Conservation (phyloP, 2,329 filamentous ascomycete species). For the Cercospora zeina region DNA sequence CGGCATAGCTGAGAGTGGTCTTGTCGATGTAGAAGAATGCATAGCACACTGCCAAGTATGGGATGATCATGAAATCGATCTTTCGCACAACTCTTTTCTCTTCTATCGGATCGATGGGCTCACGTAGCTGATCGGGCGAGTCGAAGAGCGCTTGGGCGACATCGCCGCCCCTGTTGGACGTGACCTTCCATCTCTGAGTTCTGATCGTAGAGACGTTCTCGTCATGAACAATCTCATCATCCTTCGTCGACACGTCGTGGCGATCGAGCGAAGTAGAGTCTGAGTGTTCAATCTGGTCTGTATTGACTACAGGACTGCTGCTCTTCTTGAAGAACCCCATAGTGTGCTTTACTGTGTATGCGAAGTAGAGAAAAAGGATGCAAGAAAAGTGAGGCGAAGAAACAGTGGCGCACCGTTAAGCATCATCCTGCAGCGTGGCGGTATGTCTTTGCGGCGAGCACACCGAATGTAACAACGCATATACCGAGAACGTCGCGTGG, state of each 20-base stretch:
- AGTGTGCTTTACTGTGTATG: neutral
- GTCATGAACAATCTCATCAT: slow-evolving; percentile 18
- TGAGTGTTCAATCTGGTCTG: slow-evolving; percentile 23
- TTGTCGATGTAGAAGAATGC: slow-evolving; percentile 47
- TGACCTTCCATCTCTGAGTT: slow-evolving; percentile 33
- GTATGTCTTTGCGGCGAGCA: slow-evolving; percentile 6
- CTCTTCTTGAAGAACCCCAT: slow-evolving; percentile 31
- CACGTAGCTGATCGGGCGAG: slow-evolving; percentile 45
- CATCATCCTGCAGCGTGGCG: slow-evolving; percentile 3
- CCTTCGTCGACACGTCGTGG: neutral
- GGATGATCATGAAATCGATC: slow-evolving; percentile 62
- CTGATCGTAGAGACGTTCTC: slow-evolving; percentile 18
- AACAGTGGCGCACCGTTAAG: slow-evolving; percentile 3
- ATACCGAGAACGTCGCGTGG: neutral
- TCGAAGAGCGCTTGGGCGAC: slow-evolving; percentile 55
- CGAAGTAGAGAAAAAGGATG: neutral
- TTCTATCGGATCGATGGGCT: slow-evolving; percentile 52
- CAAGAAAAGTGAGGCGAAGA: neutral
- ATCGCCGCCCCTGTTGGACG: slow-evolving; percentile 43
- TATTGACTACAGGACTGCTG: slow-evolving; percentile 9
- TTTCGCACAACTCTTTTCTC: slow-evolving; percentile 54
- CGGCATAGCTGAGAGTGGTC: slow-evolving; percentile 62
- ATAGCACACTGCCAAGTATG: slow-evolving; percentile 45
- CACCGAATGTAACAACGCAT: neutral
- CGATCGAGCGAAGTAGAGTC: slow-evolving; percentile 17